Conservation (phyloP, 192 early-diverging fungal species). For the Podila epigama region DNA sequence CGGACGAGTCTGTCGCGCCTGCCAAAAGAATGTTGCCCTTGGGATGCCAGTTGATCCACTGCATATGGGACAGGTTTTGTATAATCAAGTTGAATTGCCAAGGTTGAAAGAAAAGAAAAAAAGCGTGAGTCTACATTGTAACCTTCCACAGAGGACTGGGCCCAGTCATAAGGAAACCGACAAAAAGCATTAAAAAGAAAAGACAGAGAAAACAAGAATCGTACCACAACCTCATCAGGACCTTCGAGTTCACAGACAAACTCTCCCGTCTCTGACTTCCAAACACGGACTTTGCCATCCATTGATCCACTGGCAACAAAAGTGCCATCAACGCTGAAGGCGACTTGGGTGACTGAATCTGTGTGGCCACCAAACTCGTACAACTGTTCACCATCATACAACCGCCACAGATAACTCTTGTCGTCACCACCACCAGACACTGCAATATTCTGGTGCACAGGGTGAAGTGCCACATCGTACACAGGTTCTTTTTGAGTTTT, state of each 20-base stretch:
- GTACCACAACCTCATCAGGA: conserved; percentile 86
- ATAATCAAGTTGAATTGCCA: background rate
- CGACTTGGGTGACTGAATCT: conserved; percentile 86
- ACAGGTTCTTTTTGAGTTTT: conserved; percentile 88
- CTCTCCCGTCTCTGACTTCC: conserved; percentile 66
- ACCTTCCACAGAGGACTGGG: background rate
- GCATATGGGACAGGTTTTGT: no score
- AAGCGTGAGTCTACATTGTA: background rate
- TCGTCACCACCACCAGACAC: conserved; percentile 94
- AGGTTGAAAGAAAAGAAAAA: background rate
- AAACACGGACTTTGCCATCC: conserved; percentile 91
- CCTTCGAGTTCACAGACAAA: conserved; percentile 80
- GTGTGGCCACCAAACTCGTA: conserved; percentile 78
- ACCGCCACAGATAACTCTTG: conserved; percentile 85
- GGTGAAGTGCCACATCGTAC: conserved; percentile 85
- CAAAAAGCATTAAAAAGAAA: background rate
- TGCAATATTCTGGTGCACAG: conserved; percentile 69
- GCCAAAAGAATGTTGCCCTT: conserved; percentile 89
- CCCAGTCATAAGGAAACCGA: no score
- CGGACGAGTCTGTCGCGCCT: conserved; percentile 85
- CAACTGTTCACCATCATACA: conserved; percentile 82
- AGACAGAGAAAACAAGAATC: conserved; percentile 6
- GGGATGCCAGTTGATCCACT: conserved; percentile 98
- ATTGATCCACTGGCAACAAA: conserved; percentile 93
- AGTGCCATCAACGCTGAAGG: conserved; percentile 84